Percentiles rank a stretch among this genome's conserved stretches.
These are phyloP conservation scores for Aciculosporium take DNA, from an alignment of 2,329 filamentous ascomycete genomes.

Conservation along the genomic window DNA sequence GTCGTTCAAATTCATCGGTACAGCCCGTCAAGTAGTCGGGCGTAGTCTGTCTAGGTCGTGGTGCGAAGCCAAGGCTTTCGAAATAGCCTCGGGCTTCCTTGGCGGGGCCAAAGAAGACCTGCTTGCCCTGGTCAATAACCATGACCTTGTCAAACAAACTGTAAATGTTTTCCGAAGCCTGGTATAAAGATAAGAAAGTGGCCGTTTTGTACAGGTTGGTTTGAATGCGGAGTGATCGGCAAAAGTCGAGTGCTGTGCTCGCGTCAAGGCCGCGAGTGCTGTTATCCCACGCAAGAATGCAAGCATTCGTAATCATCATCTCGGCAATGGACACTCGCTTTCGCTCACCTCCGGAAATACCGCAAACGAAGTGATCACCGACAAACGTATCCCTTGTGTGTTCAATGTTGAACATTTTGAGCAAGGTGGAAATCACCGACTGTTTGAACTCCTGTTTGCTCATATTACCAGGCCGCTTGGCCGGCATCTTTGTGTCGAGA, in stretches of 20 bases:
- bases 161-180: conserved; percentile 73
- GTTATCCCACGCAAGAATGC: conserved; percentile 64
- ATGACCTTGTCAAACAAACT: conserved; percentile 71
- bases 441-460: conserved; percentile 63
- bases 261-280: conserved; percentile 55
- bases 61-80: conserved; percentile 59
- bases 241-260: conserved; percentile 52
- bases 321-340: conserved; percentile 75
- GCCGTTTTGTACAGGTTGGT: conserved; percentile 74
- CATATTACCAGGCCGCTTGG: conserved; percentile 62
- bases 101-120: conserved; percentile 62
- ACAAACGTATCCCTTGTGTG: conserved; percentile 77
- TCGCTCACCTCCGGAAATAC: conserved; percentile 65
- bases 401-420: conserved; percentile 90
- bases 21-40: conserved; percentile 72
- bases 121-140: conserved; percentile 60
- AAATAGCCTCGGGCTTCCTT: conserved; percentile 59
- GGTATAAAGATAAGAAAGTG: conserved; percentile 76
- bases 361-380: conserved; percentile 67
- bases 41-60: conserved; percentile 63
- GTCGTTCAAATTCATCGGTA: conserved; percentile 71
- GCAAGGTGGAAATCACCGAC: conserved; percentile 55
- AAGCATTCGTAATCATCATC: conserved; percentile 62
- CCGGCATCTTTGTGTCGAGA: conserved; percentile 69
- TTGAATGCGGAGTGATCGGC: conserved; percentile 59